Conservation (phyloP, 2,329 filamentous ascomycete genomes). For the Aspergillus piperis region DNA sequence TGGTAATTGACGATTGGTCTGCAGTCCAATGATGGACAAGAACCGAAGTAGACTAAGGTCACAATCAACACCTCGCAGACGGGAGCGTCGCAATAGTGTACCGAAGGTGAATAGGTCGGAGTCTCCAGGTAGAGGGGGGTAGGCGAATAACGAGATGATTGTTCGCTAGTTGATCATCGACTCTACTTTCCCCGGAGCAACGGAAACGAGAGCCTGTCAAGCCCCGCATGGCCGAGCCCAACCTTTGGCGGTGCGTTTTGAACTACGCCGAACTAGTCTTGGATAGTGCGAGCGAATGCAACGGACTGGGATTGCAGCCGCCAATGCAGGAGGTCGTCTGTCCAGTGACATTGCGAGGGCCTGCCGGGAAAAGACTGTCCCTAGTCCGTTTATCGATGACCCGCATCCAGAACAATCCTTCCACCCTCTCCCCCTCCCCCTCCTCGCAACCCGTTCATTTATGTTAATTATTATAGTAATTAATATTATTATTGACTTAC, state of each 20-base stretch:
- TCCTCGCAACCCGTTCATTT: too few relatives aligned
- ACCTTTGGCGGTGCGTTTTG: constrained; percentile 18
- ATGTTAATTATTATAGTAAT: too few relatives aligned
- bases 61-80: not conserved
- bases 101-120: too few relatives aligned
- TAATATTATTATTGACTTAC: not conserved
- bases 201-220: constrained; percentile 31
- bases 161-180: constrained; percentile 1
- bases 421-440: not conserved
- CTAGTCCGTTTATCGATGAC: not conserved
- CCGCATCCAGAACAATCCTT: not conserved
- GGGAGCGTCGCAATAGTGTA: too few relatives aligned
- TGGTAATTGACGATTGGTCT: too few relatives aligned
- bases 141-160: not conserved
- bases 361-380: constrained; percentile 8
- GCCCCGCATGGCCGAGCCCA: constrained; percentile 39
- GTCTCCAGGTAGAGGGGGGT: too few relatives aligned
- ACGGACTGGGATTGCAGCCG: not conserved
- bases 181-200: constrained; percentile 35
- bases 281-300: not conserved
- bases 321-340: constrained; percentile 6
- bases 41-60: not conserved
- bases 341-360: not conserved
- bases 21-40: not conserved
- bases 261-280: not conserved